phyloP scores from a whole-genome alignment of 495 filamentous ascomycete genomes.

The Margaritispora aquatica region DNA sequence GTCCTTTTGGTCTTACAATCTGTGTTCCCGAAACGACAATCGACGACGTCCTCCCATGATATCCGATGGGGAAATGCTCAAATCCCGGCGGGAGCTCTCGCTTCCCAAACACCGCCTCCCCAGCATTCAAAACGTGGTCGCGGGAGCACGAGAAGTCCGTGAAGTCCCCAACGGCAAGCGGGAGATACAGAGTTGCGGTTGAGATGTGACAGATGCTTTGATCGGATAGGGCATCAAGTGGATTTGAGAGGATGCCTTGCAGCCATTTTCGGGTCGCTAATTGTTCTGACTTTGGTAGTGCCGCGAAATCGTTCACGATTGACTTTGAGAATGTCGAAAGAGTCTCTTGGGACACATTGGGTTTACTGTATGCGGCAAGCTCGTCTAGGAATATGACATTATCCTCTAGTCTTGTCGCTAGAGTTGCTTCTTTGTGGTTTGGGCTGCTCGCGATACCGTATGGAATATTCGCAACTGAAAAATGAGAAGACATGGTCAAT shows the following conservation, averaged over 20 bases:
- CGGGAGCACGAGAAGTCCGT: slow-evolving; percentile 90
- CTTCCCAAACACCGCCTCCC: slow-evolving; percentile 12
- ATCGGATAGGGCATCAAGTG: slow-evolving; percentile 44
- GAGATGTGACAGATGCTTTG: slow-evolving; percentile 38
- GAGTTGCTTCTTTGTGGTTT: slow-evolving; percentile 51
- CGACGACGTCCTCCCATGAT: slow-evolving; percentile 77
- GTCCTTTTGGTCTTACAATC: slow-evolving; percentile 69
- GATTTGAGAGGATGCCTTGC: slow-evolving; percentile 49
- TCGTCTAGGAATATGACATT: slow-evolving; percentile 66
- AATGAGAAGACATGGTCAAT: slow-evolving; percentile 41
- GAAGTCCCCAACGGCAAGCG: slow-evolving; percentile 83
- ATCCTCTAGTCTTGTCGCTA: slow-evolving; percentile 59
- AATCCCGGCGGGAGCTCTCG: slow-evolving; percentile 54
- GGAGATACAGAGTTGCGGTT: slow-evolving; percentile 63
- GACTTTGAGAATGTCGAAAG: slow-evolving; percentile 29
- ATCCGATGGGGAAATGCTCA: slow-evolving; percentile 83
- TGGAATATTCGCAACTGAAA: slow-evolving; percentile 87
- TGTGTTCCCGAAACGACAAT: slow-evolving; percentile 70
- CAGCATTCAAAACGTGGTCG: slow-evolving; percentile 72
- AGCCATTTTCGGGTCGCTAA: slow-evolving; percentile 59
- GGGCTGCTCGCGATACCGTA: slow-evolving; percentile 68
- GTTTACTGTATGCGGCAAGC: slow-evolving; percentile 49
- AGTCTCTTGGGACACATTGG: slow-evolving; percentile 35
- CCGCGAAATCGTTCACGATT: slow-evolving; percentile 76
- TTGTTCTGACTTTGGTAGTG: slow-evolving; percentile 67